Evolutionary conservation across 108 stramenopile genomes (phyloP).

Genomic region (Cyclotella sp.): DNA sequence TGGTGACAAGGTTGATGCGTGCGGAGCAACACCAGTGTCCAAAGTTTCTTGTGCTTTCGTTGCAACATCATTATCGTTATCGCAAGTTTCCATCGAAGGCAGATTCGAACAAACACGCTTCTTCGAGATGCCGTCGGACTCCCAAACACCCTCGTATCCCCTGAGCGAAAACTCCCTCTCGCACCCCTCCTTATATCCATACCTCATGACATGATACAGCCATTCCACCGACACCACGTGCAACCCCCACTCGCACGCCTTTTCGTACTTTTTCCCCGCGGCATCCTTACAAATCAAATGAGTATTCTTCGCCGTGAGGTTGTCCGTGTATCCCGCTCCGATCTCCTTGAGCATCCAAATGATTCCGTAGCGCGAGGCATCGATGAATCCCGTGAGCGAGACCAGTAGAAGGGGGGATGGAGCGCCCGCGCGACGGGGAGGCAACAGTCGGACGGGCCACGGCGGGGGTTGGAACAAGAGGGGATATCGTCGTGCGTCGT

Average conservation of each 20-base stretch:
- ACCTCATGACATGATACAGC: conserved; percentile 67
- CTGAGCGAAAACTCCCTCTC: conserved; percentile 48
- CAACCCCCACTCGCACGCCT: conserved; percentile 77
- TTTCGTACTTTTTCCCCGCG: conserved; percentile 58
- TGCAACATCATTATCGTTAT: no score
- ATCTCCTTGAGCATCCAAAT: conserved; percentile 55
- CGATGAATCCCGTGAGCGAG: conserved; percentile 71
- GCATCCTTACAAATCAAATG: conserved; percentile 75
- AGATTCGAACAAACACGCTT: neutral
- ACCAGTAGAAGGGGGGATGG: no score
- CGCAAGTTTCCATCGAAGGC: neutral
- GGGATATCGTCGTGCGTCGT: conserved; percentile 48
- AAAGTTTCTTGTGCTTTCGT: no score
- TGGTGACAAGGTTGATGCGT: no score
- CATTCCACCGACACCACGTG: conserved; percentile 78
- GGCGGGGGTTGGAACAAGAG: conserved; percentile 61
- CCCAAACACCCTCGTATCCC: conserved; percentile 7
- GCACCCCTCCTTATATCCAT: conserved; percentile 64
- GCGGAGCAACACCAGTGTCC: no score
- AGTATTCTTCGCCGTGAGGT: conserved; percentile 60
- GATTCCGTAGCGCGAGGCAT: conserved; percentile 63
- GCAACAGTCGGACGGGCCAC: conserved; percentile 50
- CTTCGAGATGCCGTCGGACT: neutral
- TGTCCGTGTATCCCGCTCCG: conserved; percentile 63
- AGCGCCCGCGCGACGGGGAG: neutral